Evolutionary conservation across 805 yeast genomes (phyloP).

Genomic region (Pichia heedii): DNA sequence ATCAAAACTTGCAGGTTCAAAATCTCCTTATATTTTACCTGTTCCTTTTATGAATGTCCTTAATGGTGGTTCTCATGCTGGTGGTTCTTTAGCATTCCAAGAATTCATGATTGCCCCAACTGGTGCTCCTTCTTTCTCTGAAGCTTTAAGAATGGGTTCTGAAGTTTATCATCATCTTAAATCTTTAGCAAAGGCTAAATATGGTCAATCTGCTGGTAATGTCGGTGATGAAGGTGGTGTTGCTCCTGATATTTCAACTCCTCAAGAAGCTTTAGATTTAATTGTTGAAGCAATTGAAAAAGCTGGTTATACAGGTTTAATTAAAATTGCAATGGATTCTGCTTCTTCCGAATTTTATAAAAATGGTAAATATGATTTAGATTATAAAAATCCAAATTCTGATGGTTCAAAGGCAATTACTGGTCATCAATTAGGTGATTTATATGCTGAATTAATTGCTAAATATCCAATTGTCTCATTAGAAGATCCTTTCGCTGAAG

Average conservation of each 20-base stretch:
- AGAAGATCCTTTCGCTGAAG: slow-evolving; percentile 99
- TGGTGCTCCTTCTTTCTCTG: slow-evolving; percentile 83
- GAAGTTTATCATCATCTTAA: slow-evolving; percentile 98
- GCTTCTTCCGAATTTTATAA: slow-evolving; percentile 98
- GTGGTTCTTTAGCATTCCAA: slow-evolving; percentile 98
- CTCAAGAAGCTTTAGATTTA: slow-evolving; percentile 96
- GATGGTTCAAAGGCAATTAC: slow-evolving; percentile 86
- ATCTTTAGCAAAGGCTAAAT: slow-evolving; percentile 83
- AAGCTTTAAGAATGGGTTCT: slow-evolving; percentile 93
- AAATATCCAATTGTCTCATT: slow-evolving; percentile 97
- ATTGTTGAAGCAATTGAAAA: slow-evolving; percentile 79
- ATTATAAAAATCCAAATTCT: slow-evolving; percentile 95
- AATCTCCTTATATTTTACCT: slow-evolving; percentile 85
- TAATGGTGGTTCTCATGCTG: slow-evolving; percentile 99
- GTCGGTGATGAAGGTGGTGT: slow-evolving; percentile 99
- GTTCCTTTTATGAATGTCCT: slow-evolving; percentile 98
- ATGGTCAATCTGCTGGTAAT: slow-evolving; percentile 98
- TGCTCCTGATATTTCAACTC: slow-evolving; percentile 94
- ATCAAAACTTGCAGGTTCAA: slow-evolving; percentile 68
- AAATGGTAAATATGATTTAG: slow-evolving; percentile 95
- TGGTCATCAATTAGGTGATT: slow-evolving; percentile 77
- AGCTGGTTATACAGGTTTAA: slow-evolving; percentile 94
- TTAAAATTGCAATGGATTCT: slow-evolving; percentile 88
- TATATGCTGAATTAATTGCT: slow-evolving; percentile 70
- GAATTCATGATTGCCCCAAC: slow-evolving; percentile 99